phyloP scores from a whole-genome alignment of 2,329 filamentous ascomycete genomes.

The Escovopsis sp. region DNA sequence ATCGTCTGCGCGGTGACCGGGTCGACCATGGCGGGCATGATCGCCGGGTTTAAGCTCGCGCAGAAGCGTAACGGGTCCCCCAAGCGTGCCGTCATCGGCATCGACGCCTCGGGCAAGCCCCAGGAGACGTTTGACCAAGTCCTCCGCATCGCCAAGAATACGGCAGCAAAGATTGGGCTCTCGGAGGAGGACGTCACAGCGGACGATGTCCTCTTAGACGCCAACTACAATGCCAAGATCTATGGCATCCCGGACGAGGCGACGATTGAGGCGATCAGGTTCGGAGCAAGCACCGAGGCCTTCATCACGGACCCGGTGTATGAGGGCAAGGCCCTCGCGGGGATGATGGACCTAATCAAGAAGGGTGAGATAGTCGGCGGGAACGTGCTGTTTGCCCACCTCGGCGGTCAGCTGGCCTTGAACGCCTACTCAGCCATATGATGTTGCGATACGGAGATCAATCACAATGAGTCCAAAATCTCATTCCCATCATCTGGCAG shows the following conservation, averaged over 20 bases:
- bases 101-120: conserved; percentile 36
- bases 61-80: conserved; percentile 30
- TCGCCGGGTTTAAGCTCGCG: conserved; percentile 55
- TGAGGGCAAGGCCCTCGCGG: conserved; percentile 60
- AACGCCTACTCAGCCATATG: conserved; percentile 40
- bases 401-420: conserved; percentile 55
- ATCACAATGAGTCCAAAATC: no score
- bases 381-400: conserved; percentile 58
- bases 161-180: conserved; percentile 48
- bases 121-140: conserved; percentile 49
- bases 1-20: conserved; percentile 60
- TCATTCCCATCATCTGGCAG: no score
- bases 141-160: conserved; percentile 49
- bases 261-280: conserved; percentile 54
- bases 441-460: neutral
- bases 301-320: conserved; percentile 67
- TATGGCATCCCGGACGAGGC: conserved; percentile 53
- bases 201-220: conserved; percentile 46
- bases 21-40: conserved; percentile 55
- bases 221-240: conserved; percentile 45
- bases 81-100: conserved; percentile 45
- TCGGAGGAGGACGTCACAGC: conserved; percentile 43
- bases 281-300: conserved; percentile 52
- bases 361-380: conserved; percentile 46
- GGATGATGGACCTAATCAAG: conserved; percentile 53